Conservation (phyloP, 176 grass and related monocot species). For the Aegilops longissima region DNA sequence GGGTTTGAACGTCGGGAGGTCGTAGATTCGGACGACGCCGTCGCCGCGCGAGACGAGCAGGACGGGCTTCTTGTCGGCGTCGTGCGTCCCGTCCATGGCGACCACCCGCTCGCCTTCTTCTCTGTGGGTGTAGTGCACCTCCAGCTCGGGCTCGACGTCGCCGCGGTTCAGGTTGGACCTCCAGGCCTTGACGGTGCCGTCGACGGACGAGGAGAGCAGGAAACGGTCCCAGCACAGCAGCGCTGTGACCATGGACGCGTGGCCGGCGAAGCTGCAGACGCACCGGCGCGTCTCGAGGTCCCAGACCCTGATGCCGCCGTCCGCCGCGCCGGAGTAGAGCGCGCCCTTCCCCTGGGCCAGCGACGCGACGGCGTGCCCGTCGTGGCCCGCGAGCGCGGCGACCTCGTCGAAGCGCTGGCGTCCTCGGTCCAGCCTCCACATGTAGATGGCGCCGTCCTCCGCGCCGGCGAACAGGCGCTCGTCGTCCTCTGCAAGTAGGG, state of each 20-base stretch:
- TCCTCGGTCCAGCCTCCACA: neutral
- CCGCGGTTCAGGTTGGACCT: neutral
- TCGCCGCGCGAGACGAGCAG: slow-evolving; percentile 17
- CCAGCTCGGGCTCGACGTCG: neutral
- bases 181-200: slow-evolving; percentile 22
- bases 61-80: slow-evolving; percentile 16
- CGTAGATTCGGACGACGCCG: slow-evolving; percentile 9
- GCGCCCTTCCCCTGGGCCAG: slow-evolving; percentile 1
- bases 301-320: slow-evolving; percentile 17
- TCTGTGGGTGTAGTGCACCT: slow-evolving; percentile 17
- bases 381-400: neutral
- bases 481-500: neutral
- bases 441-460: slow-evolving; percentile 19
- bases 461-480: slow-evolving; percentile 19
- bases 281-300: neutral
- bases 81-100: slow-evolving; percentile 13
- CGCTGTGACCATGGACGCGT: neutral
- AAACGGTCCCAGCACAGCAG: slow-evolving; percentile 29
- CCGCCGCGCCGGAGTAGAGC: slow-evolving; percentile 8
- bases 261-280: neutral
- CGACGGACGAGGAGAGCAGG: slow-evolving; percentile 20
- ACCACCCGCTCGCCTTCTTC: slow-evolving; percentile 15
- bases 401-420: slow-evolving; percentile 9
- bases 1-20: slow-evolving; percentile 14
- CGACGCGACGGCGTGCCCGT: neutral